phyloP scores from a whole-genome alignment of 345 rosid species.

The Boechera divaricarpa region DNA sequence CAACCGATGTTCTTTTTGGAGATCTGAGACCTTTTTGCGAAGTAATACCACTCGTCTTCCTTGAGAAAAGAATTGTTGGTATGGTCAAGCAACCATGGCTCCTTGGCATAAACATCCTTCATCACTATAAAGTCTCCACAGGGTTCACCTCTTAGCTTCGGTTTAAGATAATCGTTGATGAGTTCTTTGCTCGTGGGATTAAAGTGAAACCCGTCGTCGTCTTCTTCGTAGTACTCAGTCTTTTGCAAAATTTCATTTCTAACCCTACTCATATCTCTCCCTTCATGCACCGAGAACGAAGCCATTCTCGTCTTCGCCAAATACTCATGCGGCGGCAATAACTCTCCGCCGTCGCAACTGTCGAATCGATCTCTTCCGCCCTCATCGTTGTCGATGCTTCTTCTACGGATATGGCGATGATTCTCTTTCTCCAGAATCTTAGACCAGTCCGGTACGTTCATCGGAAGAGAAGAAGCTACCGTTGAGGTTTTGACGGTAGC shows the following conservation, averaged over 20 bases:
- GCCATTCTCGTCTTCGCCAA: constrained; percentile 45
- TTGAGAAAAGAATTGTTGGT: no score
- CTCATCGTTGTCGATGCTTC: constrained; percentile 15
- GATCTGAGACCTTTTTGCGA: no score
- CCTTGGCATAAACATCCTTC: no score
- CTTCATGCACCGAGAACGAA: constrained; percentile 48
- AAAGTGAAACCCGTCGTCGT: no score
- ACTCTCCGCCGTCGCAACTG: constrained; percentile 12
- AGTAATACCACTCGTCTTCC: no score
- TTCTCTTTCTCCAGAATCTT: constrained; percentile 40
- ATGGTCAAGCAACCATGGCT: no score
- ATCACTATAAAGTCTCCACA: no score
- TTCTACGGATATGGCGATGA: constrained; percentile 1
- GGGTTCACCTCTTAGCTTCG: no score
- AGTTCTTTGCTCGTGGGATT: no score
- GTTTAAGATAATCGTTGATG: no score
- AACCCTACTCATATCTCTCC: constrained; percentile 45
- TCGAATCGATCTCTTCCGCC: background rate
- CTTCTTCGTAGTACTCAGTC: constrained; percentile 20
- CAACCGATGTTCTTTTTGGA: no score
- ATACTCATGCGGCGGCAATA: constrained; percentile 45
- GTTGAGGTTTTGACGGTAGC: background rate
- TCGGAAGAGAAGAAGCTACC: constrained; percentile 32
- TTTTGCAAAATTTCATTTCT: constrained; percentile 46
- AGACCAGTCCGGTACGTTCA: constrained; percentile 45